These are phyloP conservation scores for Pyronema omphalodes DNA, from an alignment of 495 filamentous ascomycete genomes.

Conservation along the genomic window DNA sequence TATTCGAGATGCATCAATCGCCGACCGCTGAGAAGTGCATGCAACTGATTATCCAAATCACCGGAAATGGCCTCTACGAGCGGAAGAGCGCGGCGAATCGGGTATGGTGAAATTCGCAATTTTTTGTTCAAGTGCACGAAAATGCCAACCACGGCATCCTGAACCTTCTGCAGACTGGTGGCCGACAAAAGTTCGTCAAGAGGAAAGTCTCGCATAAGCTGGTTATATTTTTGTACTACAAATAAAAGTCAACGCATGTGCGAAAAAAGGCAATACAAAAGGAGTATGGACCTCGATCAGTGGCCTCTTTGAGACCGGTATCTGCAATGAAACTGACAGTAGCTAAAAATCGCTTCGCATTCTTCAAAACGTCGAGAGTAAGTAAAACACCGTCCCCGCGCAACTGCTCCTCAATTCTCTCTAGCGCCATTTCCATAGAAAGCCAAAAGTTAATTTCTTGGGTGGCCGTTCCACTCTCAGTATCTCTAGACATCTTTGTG, in stretches of 20 bases:
- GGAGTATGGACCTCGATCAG: conserved; percentile 40
- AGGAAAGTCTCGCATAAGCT: conserved; percentile 94
- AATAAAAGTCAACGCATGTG: conserved; percentile 5
- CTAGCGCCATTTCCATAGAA: conserved; percentile 78
- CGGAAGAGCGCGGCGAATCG: conserved; percentile 73
- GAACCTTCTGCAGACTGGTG: conserved; percentile 72
- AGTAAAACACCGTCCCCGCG: conserved; percentile 73
- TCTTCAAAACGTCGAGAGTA: conserved; percentile 80
- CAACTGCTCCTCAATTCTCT: conserved; percentile 74
- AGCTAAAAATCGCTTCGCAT: conserved; percentile 91
- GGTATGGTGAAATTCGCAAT: conserved; percentile 83
- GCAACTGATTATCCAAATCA: conserved; percentile 72
- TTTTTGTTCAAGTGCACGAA: conserved; percentile 94
- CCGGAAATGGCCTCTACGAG: conserved; percentile 97
- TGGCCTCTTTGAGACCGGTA: conserved; percentile 85
- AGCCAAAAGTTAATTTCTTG: conserved; percentile 99
- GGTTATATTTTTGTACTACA: conserved; percentile 87
- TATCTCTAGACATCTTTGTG: conserved; percentile 80
- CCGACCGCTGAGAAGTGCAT: conserved; percentile 65
- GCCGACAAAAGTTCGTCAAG: conserved; percentile 86
- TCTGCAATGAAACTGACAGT: conserved; percentile 91
- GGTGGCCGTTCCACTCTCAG: conserved; percentile 69
- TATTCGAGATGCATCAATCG: conserved; percentile 84
- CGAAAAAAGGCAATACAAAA: conserved; percentile 2
- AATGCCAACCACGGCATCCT: conserved; percentile 70